Conservation (phyloP, 2,329 filamentous ascomycete species). For the Hypoxylon rubiginosum region DNA sequence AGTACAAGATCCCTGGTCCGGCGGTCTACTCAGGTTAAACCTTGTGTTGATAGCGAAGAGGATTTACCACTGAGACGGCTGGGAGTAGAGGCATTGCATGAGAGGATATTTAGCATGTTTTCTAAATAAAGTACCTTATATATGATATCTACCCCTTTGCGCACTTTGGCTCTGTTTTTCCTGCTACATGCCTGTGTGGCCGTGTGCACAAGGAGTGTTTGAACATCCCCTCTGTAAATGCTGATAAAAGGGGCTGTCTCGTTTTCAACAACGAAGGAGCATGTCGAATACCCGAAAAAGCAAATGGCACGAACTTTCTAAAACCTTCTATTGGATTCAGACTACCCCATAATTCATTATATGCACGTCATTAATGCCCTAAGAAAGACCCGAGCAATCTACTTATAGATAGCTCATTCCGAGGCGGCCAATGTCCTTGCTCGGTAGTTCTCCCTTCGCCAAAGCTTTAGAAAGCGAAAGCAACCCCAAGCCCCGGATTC, state of each 20-base stretch:
- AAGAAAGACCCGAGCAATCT: neutral
- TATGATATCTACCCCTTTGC: neutral
- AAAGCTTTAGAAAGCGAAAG: neutral
- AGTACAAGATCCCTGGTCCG: conserved; percentile 58
- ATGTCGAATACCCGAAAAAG: neutral
- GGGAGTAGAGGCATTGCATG: neutral
- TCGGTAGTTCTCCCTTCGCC: neutral
- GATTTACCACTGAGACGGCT: neutral
- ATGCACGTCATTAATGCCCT: neutral
- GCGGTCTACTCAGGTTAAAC: conserved; percentile 47
- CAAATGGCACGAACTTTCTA: neutral
- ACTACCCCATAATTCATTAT: neutral
- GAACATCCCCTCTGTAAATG: no score
- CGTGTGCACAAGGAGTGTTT: no score
- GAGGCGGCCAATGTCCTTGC: neutral
- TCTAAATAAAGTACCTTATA: neutral
- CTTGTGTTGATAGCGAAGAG: neutral
- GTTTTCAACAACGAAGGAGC: no score
- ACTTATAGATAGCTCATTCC: neutral
- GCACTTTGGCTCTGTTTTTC: no score
- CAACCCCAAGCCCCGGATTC: neutral
- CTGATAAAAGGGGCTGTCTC: no score
- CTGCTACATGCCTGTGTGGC: no score
- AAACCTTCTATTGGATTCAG: neutral
- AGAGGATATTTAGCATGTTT: neutral